Evolutionary conservation across 2,329 filamentous ascomycete genomes (phyloP), one percentile per base, ranked within the genome.

Genomic region (Fusarium odoratissimum): DNA sequence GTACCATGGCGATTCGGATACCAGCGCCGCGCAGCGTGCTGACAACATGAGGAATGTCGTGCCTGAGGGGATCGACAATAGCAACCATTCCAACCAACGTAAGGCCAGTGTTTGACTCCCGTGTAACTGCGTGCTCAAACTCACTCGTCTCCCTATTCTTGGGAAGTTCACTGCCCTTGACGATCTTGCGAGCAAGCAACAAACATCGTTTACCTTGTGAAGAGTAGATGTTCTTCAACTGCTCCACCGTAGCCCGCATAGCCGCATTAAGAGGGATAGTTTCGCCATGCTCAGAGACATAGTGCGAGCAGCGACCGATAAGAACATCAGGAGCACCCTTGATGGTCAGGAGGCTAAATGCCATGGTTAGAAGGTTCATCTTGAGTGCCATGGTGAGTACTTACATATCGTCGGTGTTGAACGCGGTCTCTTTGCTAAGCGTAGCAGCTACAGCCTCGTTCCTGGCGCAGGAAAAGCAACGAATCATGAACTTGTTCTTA

Each of bases 401-500:
- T 67, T 52, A 70, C 69, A 69, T 46, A 3, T 72, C 75, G 0
- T 62, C 62, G 0, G 51, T 28, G 1, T 58, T 66, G 37, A 76
- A 75, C 0, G 54, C 52, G 3, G 46, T 33, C 25, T 37, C 42
- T 19, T 37, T 64, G 30, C 40, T 58, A 3, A 66, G 31, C 14
- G 63, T 66, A 23, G 73, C 5, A 84, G 84, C 54, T 91, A 88
- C 1, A 91, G 87, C 38, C 89, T 86, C 62, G 0, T 14, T 10
- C 13, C 59, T 65, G 0, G 30, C 30, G 37, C 35, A 41, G 13
- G 8, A 17, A 10, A 66, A 66, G 25, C 63, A 56, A 11, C 62
- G 62, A 60, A 95, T 88, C 90, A 94, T 95, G 78, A 91, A 95
- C 81, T 95, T 95, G 82, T 94, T 95, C 84, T 93, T 93, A 82